phyloP scores from a whole-genome alignment of 2,329 filamentous ascomycete species.

The Tolypocladium nubicola region DNA sequence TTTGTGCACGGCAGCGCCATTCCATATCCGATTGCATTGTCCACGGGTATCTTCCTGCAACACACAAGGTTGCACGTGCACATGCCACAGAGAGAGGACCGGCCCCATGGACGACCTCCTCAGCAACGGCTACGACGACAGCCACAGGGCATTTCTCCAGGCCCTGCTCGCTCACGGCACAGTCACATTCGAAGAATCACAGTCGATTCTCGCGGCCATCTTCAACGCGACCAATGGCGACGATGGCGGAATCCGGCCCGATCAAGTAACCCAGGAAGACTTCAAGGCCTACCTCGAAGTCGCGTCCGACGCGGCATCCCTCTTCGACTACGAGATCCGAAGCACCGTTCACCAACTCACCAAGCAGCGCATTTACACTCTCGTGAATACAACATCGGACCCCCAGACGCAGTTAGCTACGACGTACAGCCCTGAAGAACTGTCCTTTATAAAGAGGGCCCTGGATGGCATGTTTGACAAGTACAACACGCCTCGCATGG shows the following conservation, averaged over 20 bases:
- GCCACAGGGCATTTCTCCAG: constrained; percentile 83
- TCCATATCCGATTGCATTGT: background rate
- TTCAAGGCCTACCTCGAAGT: constrained; percentile 59
- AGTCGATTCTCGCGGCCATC: constrained; percentile 67
- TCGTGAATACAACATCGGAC: constrained; percentile 85
- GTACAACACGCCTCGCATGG: constrained; percentile 68
- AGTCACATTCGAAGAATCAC: constrained; percentile 65
- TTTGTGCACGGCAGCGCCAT: background rate
- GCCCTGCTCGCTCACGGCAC: constrained; percentile 70
- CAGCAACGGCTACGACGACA: constrained; percentile 38
- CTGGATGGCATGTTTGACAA: constrained; percentile 88
- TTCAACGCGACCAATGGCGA: constrained; percentile 40
- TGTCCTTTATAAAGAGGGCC: constrained; percentile 78
- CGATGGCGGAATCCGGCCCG: constrained; percentile 33
- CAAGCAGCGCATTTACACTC: constrained; percentile 60
- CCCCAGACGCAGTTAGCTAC: constrained; percentile 80
- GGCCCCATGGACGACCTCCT: constrained; percentile 16
- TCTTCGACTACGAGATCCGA: constrained; percentile 82
- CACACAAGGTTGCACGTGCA: background rate
- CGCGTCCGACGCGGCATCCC: constrained; percentile 61
- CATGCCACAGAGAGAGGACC: background rate
- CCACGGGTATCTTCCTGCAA: background rate
- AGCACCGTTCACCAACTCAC: constrained; percentile 58
- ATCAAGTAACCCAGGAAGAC: constrained; percentile 57
- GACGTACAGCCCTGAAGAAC: constrained; percentile 68